Percentiles rank a stretch among this genome's conserved stretches.
These are phyloP conservation scores for Casuarina equisetifolia DNA, from an alignment of 306 rosid species.

Conservation along the genomic window DNA sequence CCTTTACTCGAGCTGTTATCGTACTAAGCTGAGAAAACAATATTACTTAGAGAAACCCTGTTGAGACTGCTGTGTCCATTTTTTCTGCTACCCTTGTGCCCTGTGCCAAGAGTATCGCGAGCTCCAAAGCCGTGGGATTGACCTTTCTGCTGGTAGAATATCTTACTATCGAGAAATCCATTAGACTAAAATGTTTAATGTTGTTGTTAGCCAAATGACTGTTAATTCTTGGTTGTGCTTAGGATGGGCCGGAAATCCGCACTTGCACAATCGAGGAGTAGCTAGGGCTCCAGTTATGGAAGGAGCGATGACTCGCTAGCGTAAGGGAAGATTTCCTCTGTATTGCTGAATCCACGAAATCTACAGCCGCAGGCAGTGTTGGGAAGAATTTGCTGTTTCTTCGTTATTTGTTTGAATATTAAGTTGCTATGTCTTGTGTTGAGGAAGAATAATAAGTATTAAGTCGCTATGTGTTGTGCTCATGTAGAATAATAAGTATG, in stretches of 20 bases:
- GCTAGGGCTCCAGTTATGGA: not conserved
- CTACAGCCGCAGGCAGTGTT: too few relatives aligned
- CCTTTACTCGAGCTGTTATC: not conserved
- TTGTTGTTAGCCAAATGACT: too few relatives aligned
- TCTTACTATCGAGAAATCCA: too few relatives aligned
- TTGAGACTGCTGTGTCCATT: conserved; percentile 1
- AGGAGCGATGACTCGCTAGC: not conserved
- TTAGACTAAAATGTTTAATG: too few relatives aligned
- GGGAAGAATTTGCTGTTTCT: too few relatives aligned
- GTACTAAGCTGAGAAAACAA: not conserved
- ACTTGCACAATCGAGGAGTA: not conserved
- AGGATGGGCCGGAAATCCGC: not conserved
- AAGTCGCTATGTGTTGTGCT: too few relatives aligned
- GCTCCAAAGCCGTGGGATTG: not conserved
- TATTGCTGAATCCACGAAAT: too few relatives aligned
- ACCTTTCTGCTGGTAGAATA: not conserved
- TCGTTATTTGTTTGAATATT: too few relatives aligned
- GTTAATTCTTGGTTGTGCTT: not conserved
- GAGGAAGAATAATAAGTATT: too few relatives aligned
- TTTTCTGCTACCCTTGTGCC: not conserved
- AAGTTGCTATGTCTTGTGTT: too few relatives aligned
- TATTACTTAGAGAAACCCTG: not conserved
- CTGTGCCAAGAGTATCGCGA: conserved; percentile 7
- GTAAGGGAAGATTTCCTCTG: too few relatives aligned
- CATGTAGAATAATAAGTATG: too few relatives aligned